phyloP scores from a whole-genome alignment of 129 eudicot species.

The Pseudognaphalium luteoalbum region DNA sequence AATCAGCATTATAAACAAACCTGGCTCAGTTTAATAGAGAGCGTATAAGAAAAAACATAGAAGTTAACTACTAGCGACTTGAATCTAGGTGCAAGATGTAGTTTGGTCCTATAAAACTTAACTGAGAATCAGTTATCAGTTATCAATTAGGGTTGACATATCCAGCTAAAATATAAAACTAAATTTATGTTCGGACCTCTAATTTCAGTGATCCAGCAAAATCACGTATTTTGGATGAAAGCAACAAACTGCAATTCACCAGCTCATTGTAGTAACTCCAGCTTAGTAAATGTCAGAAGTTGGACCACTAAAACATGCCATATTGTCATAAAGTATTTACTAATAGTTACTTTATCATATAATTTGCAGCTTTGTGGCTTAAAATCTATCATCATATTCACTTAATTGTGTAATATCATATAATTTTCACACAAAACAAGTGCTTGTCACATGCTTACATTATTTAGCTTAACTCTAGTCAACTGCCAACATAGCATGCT shows the following conservation, averaged over 20 bases:
- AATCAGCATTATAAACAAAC: neutral
- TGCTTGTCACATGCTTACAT: constrained; percentile 14
- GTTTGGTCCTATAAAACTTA: neutral
- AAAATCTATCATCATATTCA: neutral
- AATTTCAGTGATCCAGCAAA: constrained; percentile 6
- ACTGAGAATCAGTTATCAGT: neutral
- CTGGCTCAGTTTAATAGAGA: neutral
- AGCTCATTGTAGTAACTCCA: constrained; percentile 13
- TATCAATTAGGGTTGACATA: neutral
- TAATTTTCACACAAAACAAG: constrained; percentile 10
- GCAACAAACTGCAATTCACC: neutral
- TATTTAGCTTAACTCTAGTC: constrained; percentile 2
- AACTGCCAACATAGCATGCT: constrained; percentile 21
- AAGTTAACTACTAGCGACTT: neutral
- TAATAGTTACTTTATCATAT: neutral
- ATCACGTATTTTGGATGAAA: neutral
- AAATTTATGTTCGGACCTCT: neutral
- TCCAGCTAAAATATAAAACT: constrained; percentile 14
- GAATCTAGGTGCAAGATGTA: neutral
- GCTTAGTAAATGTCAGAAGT: constrained; percentile 1
- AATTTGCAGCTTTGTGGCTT: neutral
- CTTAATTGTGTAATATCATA: constrained; percentile 1
- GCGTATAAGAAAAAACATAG: neutral
- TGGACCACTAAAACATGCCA: constrained; percentile 3
- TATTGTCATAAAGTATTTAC: constrained; percentile 13